Conservation (phyloP, 2,329 filamentous ascomycete species). For the Aspergillus jensenii region DNA sequence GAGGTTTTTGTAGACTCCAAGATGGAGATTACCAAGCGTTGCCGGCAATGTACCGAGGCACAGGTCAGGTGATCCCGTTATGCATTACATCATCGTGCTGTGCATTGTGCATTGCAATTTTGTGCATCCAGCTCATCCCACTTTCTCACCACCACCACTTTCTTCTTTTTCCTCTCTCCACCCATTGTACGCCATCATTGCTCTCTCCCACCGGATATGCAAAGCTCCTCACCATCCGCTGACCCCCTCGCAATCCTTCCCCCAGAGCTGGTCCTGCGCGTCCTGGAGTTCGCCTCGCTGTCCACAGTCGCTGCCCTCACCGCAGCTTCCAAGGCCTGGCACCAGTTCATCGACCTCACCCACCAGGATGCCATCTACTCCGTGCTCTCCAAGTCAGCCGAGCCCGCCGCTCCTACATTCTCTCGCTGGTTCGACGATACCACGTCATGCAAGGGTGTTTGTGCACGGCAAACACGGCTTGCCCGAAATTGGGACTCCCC, state of each 20-base stretch:
- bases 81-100: background rate
- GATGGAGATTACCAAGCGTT: too few species aligned
- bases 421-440: slow-evolving; percentile 35
- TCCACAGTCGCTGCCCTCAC: slow-evolving; percentile 38
- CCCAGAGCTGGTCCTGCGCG: slow-evolving; percentile 42
- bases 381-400: slow-evolving; percentile 35
- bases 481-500: slow-evolving; percentile 38
- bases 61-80: too few species aligned
- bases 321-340: slow-evolving; percentile 37
- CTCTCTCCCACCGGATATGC: background rate
- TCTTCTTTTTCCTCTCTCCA: background rate
- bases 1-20: too few species aligned
- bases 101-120: background rate
- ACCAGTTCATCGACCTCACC: slow-evolving; percentile 43
- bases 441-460: slow-evolving; percentile 46
- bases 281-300: slow-evolving; percentile 39
- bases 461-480: slow-evolving; percentile 43
- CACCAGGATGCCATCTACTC: slow-evolving; percentile 46
- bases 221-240: slow-evolving; percentile 1
- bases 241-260: slow-evolving; percentile 36
- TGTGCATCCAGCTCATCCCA: too few species aligned
- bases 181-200: background rate
- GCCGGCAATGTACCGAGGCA: too few species aligned
- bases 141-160: background rate
- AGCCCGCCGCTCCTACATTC: slow-evolving; percentile 28